phyloP scores from a whole-genome alignment of 495 filamentous ascomycete species.

The Echria macrotheca region DNA sequence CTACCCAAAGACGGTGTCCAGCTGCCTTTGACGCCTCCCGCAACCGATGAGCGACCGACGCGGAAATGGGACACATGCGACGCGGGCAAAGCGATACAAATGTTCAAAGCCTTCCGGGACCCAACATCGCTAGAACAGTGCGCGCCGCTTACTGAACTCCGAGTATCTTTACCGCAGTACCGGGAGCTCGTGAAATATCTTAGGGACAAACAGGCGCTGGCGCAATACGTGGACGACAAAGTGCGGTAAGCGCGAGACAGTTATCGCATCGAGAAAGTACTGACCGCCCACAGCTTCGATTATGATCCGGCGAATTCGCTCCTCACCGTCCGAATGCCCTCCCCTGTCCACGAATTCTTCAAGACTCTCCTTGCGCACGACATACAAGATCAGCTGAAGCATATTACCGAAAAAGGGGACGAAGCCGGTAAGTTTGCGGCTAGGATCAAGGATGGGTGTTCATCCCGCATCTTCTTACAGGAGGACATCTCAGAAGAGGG shows the following conservation, averaged over 20 bases:
- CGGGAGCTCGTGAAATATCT: constrained; percentile 6
- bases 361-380: neutral
- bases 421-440: constrained; percentile 1
- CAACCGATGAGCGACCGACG: constrained; percentile 7
- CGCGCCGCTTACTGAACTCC: constrained; percentile 6
- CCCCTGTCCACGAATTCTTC: constrained; percentile 9
- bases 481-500: constrained; percentile 1
- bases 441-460: neutral
- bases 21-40: constrained; percentile 7
- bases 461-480: constrained; percentile 8
- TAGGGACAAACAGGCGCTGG: neutral
- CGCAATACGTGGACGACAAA: constrained; percentile 10
- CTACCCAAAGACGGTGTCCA: constrained; percentile 4
- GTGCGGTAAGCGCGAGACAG: constrained; percentile 5
- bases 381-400: constrained; percentile 4
- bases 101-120: constrained; percentile 12
- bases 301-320: constrained; percentile 6
- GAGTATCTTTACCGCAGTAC: constrained; percentile 5
- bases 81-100: constrained; percentile 7
- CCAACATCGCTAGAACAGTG: neutral
- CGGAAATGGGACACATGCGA: constrained; percentile 3
- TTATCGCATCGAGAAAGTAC: constrained; percentile 8
- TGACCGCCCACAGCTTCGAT: constrained; percentile 7
- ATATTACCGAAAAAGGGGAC: neutral
- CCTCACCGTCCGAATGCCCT: constrained; percentile 10